phyloP scores from a whole-genome alignment of 2,329 filamentous ascomycete species.

The Exutisphaerella laricina region DNA sequence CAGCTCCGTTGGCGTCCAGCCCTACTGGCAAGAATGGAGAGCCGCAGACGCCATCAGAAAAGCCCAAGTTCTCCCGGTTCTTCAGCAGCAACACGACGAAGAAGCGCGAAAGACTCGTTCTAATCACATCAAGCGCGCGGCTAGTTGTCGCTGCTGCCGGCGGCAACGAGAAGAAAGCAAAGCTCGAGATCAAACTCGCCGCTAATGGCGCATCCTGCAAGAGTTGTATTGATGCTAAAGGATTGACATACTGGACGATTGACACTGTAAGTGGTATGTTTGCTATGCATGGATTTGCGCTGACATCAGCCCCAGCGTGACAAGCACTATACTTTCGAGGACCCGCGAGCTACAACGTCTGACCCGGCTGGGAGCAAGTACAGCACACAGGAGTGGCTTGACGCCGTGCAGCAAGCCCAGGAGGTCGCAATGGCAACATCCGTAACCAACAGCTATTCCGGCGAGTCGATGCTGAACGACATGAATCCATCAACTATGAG shows the following conservation, averaged over 20 bases:
- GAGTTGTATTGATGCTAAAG: slow-evolving; percentile 78
- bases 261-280: slow-evolving; percentile 70
- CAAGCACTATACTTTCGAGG: slow-evolving; percentile 89
- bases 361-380: slow-evolving; percentile 60
- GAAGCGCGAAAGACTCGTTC: slow-evolving; percentile 86
- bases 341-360: slow-evolving; percentile 66
- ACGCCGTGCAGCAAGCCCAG: slow-evolving; percentile 76
- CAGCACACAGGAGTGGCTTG: slow-evolving; percentile 85
- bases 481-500: slow-evolving; percentile 52
- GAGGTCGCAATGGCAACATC: slow-evolving; percentile 69
- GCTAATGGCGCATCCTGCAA: slow-evolving; percentile 70
- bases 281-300: slow-evolving; percentile 15
- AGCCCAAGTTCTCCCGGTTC: slow-evolving; percentile 84
- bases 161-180: slow-evolving; percentile 92
- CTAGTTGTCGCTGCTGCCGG: slow-evolving; percentile 86
- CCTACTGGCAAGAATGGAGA: slow-evolving; percentile 65
- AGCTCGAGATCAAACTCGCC: slow-evolving; percentile 83
- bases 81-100: slow-evolving; percentile 89
- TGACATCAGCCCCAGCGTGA: slow-evolving; percentile 56
- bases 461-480: slow-evolving; percentile 42
- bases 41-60: slow-evolving; percentile 50
- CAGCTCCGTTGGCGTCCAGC: slow-evolving; percentile 69
- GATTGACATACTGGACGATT: slow-evolving; percentile 79
- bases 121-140: slow-evolving; percentile 87
- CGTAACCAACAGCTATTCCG: slow-evolving; percentile 60